phyloP scores from a whole-genome alignment of 2,329 filamentous ascomycete species.

The Anisogramma anomala region DNA sequence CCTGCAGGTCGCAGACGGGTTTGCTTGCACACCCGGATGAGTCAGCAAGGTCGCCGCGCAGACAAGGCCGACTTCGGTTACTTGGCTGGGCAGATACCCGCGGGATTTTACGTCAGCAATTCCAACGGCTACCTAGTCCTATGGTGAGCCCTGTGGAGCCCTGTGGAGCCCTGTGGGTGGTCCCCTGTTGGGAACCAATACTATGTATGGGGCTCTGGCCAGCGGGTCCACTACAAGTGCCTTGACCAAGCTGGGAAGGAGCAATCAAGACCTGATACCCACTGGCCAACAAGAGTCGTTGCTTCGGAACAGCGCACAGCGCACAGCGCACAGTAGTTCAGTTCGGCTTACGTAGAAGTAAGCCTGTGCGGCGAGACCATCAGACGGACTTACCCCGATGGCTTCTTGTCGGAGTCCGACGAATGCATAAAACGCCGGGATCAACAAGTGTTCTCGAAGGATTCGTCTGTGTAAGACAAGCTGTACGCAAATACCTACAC shows the following conservation, averaged over 20 bases:
- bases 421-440: too few species aligned
- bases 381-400: too few species aligned
- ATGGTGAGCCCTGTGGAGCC: too few species aligned
- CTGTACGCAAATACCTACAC: background rate
- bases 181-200: background rate
- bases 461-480: slow-evolving; percentile 1
- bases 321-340: background rate
- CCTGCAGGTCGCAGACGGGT: too few species aligned
- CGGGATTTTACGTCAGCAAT: too few species aligned
- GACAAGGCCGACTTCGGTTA: too few species aligned
- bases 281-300: background rate
- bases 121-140: too few species aligned
- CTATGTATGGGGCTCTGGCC: background rate
- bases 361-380: background rate
- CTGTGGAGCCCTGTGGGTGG: too few species aligned
- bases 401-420: slow-evolving; percentile 9
- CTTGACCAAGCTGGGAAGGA: background rate
- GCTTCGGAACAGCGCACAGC: background rate
- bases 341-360: background rate
- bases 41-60: too few species aligned
- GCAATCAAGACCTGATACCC: background rate
- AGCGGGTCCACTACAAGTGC: background rate
- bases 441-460: too few species aligned
- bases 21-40: too few species aligned
- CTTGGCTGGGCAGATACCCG: too few species aligned